Evolutionary conservation across 2,329 filamentous ascomycete species (phyloP).

Genomic region (Colletotrichum somersetense): DNA sequence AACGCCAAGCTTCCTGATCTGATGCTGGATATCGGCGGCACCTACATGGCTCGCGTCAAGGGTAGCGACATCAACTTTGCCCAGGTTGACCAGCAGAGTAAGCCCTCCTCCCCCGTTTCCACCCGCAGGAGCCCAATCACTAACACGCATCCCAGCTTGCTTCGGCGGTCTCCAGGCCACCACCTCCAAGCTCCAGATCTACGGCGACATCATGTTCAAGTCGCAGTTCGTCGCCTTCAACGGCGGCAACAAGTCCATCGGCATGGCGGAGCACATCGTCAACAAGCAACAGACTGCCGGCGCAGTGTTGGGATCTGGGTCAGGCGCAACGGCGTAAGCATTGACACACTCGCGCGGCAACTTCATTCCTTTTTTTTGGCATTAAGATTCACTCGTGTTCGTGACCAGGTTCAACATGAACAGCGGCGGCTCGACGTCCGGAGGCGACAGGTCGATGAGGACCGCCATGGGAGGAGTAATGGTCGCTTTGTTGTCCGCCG

Average conservation of each 20-base stretch:
- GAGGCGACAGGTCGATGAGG: slow-evolving; percentile 13
- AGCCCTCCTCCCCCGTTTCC: slow-evolving; percentile 46
- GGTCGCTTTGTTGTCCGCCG: slow-evolving; percentile 26
- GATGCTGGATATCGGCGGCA: slow-evolving; percentile 67
- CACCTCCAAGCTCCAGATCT: slow-evolving; percentile 69
- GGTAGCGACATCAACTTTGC: slow-evolving; percentile 68
- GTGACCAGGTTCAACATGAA: slow-evolving; percentile 33
- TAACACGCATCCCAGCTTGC: slow-evolving; percentile 59
- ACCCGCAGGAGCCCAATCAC: background rate
- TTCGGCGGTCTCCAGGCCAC: slow-evolving; percentile 77
- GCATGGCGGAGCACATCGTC: slow-evolving; percentile 56
- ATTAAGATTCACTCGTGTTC: slow-evolving; percentile 38
- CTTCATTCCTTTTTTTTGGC: slow-evolving; percentile 16
- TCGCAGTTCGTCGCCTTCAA: slow-evolving; percentile 71
- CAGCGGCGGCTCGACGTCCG: slow-evolving; percentile 29
- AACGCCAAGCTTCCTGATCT: slow-evolving; percentile 60
- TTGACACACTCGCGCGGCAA: slow-evolving; percentile 22
- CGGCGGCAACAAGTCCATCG: slow-evolving; percentile 66
- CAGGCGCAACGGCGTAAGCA: slow-evolving; percentile 40
- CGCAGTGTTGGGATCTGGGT: slow-evolving; percentile 15
- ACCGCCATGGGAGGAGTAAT: slow-evolving; percentile 28
- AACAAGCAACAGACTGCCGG: slow-evolving; percentile 32
- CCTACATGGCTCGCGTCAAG: slow-evolving; percentile 68
- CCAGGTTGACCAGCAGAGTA: slow-evolving; percentile 63
- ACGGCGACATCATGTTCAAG: slow-evolving; percentile 73